Base-by-base conservation (phyloP, 495 filamentous ascomycete genomes). In the Aspergillus cristatus region DNA sequence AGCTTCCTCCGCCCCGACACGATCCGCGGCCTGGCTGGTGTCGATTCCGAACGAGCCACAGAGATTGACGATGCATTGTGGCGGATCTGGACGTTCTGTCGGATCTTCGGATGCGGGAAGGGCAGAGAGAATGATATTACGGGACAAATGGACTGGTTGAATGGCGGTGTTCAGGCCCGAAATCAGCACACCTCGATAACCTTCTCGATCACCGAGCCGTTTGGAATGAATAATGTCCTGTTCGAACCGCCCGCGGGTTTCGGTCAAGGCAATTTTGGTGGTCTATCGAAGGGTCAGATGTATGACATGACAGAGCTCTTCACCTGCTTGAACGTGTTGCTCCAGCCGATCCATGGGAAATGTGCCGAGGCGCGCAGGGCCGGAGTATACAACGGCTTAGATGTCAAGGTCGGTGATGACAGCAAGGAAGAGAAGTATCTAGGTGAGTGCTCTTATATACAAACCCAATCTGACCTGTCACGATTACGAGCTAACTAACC, bases 81-180 rank as follows among this genome's bases (percentile, higher is more conserved):
- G 76, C 69, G 79, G 0, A 68, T 83, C 14, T 83, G 79, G 79
- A 79, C 73, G 3, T 83, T 83, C 57, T 82, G 78, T 51, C 73
- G 71, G 12, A 71, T 82, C 28, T 83, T 83, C 37, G 79, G 79
- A 3, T 67, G 63, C 28, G 67, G 67, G 1, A 78, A 76, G 35
- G 62, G 64, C 20, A 65, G 78, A 13, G 77, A 81, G 46, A 73
- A 73, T 18, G 77, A 82, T 44, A 61, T 79, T 32, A 55, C 66
- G n/a, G 76, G 69, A 7, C 79, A 83, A 46, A 59, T 79, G 42
- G 76, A 81, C 34, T 83, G 79, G 79, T 50, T 83, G 20, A 67
- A 67, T 34, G 79, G 78, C 28, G 79, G 79, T 6, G 32, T 48
- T 4, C 47, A 71, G 31, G 75, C 75, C 4, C 58, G 60, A 49